A percentile compares a stretch with the other conserved stretches of the same genome.
Conservation (phyloP, 2,329 filamentous ascomycete genomes). For the Bipolaris bicolor region DNA sequence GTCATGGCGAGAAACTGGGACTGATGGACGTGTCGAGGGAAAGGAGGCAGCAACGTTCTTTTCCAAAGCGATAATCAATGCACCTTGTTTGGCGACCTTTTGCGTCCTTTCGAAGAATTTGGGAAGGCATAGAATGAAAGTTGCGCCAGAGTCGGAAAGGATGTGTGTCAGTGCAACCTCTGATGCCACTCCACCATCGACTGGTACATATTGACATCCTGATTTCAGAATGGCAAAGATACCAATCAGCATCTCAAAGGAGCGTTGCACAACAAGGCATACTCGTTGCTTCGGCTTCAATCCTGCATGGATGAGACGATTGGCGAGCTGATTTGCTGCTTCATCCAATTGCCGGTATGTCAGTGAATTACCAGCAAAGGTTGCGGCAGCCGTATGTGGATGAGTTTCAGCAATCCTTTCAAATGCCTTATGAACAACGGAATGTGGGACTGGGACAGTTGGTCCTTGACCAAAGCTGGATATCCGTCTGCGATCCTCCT, state of each 20-base stretch:
- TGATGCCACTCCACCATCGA: slow-evolving; percentile 58
- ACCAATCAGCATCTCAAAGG: slow-evolving; percentile 64
- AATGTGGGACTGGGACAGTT: slow-evolving; percentile 20
- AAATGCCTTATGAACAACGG: slow-evolving; percentile 36
- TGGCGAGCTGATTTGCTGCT: slow-evolving; percentile 38
- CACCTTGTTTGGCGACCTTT: slow-evolving; percentile 17
- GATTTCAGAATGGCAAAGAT: slow-evolving; percentile 63
- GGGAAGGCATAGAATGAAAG: slow-evolving; percentile 57
- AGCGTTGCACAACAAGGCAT: slow-evolving; percentile 60
- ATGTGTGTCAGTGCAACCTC: slow-evolving; percentile 54
- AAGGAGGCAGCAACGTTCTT: slow-evolving; percentile 15
- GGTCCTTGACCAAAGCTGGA: slow-evolving; percentile 35
- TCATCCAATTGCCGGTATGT: slow-evolving; percentile 39
- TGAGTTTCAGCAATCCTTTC: slow-evolving; percentile 35
- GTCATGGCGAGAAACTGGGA: slow-evolving; percentile 27
- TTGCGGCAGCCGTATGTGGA: slow-evolving; percentile 32
- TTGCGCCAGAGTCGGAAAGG: slow-evolving; percentile 54
- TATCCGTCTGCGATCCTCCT: slow-evolving; percentile 28
- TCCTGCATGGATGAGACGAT: slow-evolving; percentile 37
- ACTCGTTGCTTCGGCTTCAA: slow-evolving; percentile 52
- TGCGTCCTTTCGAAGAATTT: slow-evolving; percentile 37
- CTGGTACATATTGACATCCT: slow-evolving; percentile 66
- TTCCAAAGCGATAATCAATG: slow-evolving; percentile 25
- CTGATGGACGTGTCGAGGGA: slow-evolving; percentile 24
- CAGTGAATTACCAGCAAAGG: slow-evolving; percentile 24